Percentiles rank a stretch among this genome's conserved stretches.
These are phyloP conservation scores for Eucalyptus caleyi DNA, from an alignment of 345 rosid genomes.

Conservation along the genomic window DNA sequence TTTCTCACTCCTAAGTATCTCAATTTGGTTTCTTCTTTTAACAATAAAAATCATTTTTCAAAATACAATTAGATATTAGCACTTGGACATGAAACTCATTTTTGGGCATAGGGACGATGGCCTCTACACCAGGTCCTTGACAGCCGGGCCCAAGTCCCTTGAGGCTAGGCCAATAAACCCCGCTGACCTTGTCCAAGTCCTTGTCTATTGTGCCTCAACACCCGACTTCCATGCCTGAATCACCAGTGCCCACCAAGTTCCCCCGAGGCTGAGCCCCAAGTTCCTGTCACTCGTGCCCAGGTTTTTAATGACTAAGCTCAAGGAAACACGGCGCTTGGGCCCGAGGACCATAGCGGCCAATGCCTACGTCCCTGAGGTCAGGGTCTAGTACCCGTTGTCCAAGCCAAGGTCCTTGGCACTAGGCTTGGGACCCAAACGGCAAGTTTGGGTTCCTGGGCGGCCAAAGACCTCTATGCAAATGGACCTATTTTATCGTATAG, in stretches of 20 bases:
- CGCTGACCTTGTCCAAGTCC: accelerated
- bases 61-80: not conserved
- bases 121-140: not conserved
- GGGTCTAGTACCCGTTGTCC: not conserved
- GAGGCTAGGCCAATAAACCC: not conserved
- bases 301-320: not conserved
- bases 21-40: not conserved
- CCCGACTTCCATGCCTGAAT: not conserved
- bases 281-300: not conserved
- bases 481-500: not conserved
- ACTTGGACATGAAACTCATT: not conserved
- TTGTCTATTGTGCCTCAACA: not conserved
- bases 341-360: not conserved
- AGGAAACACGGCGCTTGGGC: not conserved
- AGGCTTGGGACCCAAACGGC: not conserved
- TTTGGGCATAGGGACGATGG: not conserved
- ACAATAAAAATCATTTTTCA: not conserved
- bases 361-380: not conserved
- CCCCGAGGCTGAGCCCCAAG: not conserved
- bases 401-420: not conserved
- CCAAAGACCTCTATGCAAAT: not conserved
- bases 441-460: not conserved
- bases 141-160: not conserved
- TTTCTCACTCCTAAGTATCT: not conserved
- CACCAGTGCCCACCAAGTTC: not conserved